Evolutionary conservation across 2,329 filamentous ascomycete species (phyloP), one percentile per base, ranked within the genome.

Genomic region (Fusarium musae): DNA sequence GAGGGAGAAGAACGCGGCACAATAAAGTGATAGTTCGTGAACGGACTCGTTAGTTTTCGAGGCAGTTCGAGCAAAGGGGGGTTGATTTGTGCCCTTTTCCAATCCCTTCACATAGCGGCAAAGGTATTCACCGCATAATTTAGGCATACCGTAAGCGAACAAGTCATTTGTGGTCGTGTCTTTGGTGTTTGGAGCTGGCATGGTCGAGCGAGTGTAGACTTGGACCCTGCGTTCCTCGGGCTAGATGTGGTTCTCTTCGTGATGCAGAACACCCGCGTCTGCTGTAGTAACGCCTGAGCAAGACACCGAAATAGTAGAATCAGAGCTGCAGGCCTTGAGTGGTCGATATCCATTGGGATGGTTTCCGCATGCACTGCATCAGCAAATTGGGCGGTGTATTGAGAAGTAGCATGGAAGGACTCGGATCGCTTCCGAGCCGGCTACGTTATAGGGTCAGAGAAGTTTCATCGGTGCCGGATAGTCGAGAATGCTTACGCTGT

Each of bases 121-220:
- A 23, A 32, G 17, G 13, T 16, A 2, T 1, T 5, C 11, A 23
- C 15, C 9, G 11, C 6, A 13, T 3, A 23, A 19, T 4, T 9
- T 23, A 5, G 53, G 26, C 28, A 56, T 32, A 28, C 11, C 17
- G 39, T 8, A 46, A 13, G 40, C 5, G 12, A 32, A 21, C 4
- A 57, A 36, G 21, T 9, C 53, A 8, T 46, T 15, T 21, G 39
- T 23, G 39, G 30, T 19, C 4, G 2, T 21, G 12, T 26, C 28
- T 16, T 21, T 19, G 12, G 17, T 19, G 6, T 16, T 34, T 16
- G n/a, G 19, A 23, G 2, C 15, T 6, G 9, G n/a, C 21, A 23
- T 28, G 39, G 17, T 10, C 10, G 7, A 36, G 19, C 28, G 21
- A 34, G 19, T 15, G 19, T 46, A 47, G 13, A 9, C 3, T 17